These are phyloP conservation scores for Gracilaria caudata DNA, from an alignment of 23 red algal genomes.

Conservation along the genomic window DNA sequence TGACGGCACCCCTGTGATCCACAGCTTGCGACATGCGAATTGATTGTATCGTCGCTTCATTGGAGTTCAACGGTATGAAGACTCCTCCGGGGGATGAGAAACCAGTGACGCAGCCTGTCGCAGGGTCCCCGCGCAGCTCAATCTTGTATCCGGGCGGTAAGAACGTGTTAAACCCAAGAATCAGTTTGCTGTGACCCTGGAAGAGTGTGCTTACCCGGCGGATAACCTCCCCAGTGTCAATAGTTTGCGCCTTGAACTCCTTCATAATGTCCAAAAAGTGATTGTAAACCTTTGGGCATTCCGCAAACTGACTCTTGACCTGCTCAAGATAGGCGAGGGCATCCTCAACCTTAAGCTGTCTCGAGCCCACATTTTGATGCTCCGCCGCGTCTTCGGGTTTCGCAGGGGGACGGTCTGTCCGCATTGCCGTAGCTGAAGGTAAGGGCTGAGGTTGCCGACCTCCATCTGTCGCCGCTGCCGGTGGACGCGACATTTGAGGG, in stretches of 20 bases:
- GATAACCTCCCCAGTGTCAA: constrained; percentile 94
- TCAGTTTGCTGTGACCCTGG: constrained; percentile 77
- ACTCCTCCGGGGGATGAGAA: constrained; percentile 59
- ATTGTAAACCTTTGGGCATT: constrained; percentile 85
- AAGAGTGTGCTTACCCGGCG: constrained; percentile 81
- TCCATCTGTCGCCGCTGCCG: background rate
- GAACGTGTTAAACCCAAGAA: constrained; percentile 99
- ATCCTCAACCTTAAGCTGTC: constrained; percentile 95
- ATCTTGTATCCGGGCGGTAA: constrained; percentile 95
- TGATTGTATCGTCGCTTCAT: constrained; percentile 18
- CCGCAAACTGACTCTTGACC: constrained; percentile 88
- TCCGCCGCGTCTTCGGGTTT: background rate
- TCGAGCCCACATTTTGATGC: constrained; percentile 32
- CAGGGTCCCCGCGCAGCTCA: constrained; percentile 76
- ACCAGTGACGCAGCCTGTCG: constrained; percentile 61
- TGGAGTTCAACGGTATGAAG: constrained; percentile 34
- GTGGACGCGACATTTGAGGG: constrained; percentile 19
- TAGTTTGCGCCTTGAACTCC: constrained; percentile 94
- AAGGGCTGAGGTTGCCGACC: background rate
- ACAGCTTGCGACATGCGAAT: background rate
- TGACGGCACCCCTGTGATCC: background rate
- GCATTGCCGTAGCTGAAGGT: background rate
- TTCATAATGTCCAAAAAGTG: constrained; percentile 99
- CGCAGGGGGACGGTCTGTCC: background rate
- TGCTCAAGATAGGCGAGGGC: constrained; percentile 96